Percentiles rank a stretch among this genome's conserved stretches.
Evolutionary conservation across 1,139 yeast species (phyloP).

Genomic region (Blastobotrys petasosporus): DNA sequence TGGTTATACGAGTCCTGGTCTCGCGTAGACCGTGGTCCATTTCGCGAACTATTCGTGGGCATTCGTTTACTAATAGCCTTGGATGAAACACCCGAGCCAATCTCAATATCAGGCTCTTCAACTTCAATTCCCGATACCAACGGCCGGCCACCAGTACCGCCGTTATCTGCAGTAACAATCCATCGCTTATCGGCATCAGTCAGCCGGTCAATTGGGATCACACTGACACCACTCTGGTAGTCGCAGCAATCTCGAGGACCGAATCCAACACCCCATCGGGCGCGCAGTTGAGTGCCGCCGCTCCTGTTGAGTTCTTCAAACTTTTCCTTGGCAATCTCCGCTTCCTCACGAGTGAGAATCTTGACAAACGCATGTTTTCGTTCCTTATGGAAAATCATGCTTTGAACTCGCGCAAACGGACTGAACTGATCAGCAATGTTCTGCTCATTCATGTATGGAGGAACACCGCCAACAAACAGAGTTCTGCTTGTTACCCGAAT

Average conservation of each 20-base stretch:
- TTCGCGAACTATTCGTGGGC: conserved; percentile 61
- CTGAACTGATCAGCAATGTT: conserved; percentile 56
- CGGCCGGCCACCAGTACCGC: conserved; percentile 94
- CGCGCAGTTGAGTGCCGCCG: conserved; percentile 54
- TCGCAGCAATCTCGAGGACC: conserved; percentile 99
- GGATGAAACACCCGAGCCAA: conserved; percentile 90
- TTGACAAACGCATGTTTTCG: conserved; percentile 95
- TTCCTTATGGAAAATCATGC: conserved; percentile 78
- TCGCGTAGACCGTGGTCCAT: conserved; percentile 72
- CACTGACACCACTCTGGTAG: conserved; percentile 82
- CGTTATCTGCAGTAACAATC: conserved; percentile 91
- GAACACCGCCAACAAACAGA: conserved; percentile 89
- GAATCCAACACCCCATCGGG: conserved; percentile 98
- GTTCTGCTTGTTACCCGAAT: conserved; percentile 86
- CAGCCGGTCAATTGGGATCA: conserved; percentile 77
- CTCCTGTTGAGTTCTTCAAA: conserved; percentile 49
- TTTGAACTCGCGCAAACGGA: conserved; percentile 94
- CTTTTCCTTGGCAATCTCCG: conserved; percentile 56
- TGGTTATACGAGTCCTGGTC: conserved; percentile 17
- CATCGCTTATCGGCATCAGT: conserved; percentile 92
- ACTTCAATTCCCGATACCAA: conserved; percentile 73
- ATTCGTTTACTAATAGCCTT: conserved; percentile 56
- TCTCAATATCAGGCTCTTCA: conserved; percentile 97
- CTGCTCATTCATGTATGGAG: conserved; percentile 70
- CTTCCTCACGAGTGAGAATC: conserved; percentile 91